Evolutionary conservation across 257 asterid species (phyloP).

Genomic region (Eucommia ulmoides): DNA sequence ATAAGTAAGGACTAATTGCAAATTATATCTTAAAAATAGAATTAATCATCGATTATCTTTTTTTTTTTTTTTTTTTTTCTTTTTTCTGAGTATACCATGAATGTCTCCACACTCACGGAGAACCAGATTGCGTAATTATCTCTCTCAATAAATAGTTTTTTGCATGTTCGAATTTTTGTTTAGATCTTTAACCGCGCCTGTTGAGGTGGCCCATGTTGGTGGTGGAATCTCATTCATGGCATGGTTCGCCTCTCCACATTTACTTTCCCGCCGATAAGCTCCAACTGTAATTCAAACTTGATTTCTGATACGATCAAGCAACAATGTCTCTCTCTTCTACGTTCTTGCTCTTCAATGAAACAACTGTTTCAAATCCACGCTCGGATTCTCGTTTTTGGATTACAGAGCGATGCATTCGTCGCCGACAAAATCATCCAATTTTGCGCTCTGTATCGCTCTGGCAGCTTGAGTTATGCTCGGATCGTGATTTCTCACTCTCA

Average conservation of each 20-base stretch:
- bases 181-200: too few relatives aligned
- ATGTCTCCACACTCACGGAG: too few relatives aligned
- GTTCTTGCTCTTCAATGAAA: slow-evolving; percentile 18
- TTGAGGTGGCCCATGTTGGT: too few relatives aligned
- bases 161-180: too few relatives aligned
- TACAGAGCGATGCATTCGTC: slow-evolving; percentile 13
- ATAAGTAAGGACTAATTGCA: too few relatives aligned
- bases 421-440: slow-evolving; percentile 23
- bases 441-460: slow-evolving; percentile 19
- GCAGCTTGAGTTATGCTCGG: slow-evolving; percentile 20
- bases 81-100: too few relatives aligned
- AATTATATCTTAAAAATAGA: too few relatives aligned
- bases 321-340: slow-evolving; percentile 18
- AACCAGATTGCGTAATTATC: too few relatives aligned
- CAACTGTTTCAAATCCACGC: slow-evolving; percentile 35
- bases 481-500: slow-evolving; percentile 12
- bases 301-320: slow-evolving; percentile 6
- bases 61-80: too few relatives aligned
- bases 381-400: slow-evolving; percentile 22
- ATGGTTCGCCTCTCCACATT: neutral
- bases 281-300: neutral
- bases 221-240: neutral
- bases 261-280: neutral
- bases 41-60: too few relatives aligned
- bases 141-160: too few relatives aligned